Base-by-base conservation (phyloP, 768 basidiomycete species). In the Agrocybe pediades region DNA sequence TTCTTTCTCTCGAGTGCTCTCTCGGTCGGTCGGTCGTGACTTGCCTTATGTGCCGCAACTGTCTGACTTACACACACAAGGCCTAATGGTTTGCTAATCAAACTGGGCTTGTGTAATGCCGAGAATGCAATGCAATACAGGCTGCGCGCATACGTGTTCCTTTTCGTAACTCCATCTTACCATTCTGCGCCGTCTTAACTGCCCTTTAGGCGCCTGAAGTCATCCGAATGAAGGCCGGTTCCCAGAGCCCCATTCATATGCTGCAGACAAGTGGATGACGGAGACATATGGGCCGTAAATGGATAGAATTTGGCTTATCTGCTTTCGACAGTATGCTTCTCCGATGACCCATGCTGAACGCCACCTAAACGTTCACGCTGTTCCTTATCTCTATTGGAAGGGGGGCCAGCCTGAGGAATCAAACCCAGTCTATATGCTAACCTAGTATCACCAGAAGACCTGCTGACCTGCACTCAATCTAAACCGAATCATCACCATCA, bases 391-490 rank as follows among this genome's bases (percentile, higher is more conserved):
- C 33, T 36, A 36, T 36, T 36, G 33, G n/a, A n/a, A 36, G 11
- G n/a, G n/a, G n/a, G n/a, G n/a, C n/a, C n/a, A n/a, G n/a, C n/a
- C n/a, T n/a, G n/a, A 36, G 33, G 11, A 36, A 36, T n/a, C 13
- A 36, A n/a, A 36, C 13, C 33, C 33, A 36, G n/a, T 13, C 11
- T 4, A 36, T 36, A 11, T 15, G n/a, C 4, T 13, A 4, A 6
- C 33, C 13, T 7, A 36, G 13, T 36, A 36, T 36, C 33, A 36
- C 4, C 11, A n/a, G 33, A 13, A 24, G 36, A 39, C 20, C 58
- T 44, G 49, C 54, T 58, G 53, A 55, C 61, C 48, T 54, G 16
- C 30, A 36, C 33, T 53, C 51, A 48, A 40, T 49, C n/a, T n/a
- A n/a, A n/a, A n/a, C n/a, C n/a, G 21, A 21, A 36, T 41, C 19